Evolutionary conservation across 345 rosid species (phyloP), one percentile per base, ranked within the genome.

Genomic region (Acer negundo): DNA sequence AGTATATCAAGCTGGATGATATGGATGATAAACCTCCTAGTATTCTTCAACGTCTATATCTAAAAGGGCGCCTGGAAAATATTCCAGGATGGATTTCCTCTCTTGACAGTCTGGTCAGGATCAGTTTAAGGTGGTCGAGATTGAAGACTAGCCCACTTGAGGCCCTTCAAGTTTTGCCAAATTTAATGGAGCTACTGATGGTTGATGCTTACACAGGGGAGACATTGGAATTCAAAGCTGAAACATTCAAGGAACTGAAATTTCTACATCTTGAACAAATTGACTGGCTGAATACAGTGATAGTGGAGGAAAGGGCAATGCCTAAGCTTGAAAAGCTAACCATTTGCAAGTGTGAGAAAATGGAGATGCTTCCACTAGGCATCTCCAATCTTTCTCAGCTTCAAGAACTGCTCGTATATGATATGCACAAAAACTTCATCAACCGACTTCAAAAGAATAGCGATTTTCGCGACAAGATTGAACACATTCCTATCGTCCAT

Each of bases 81-180:
- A 19, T 79, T 6, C 78, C 78, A 5, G 38, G 2, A 2, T 79
- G 78, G 82, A 61, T 79, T 8, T n/a, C 62, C 3, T 44, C 47
- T 15, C 69, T 74, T 2, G 13, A 74, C 12, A 49, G 38, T 47
- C 19, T 79, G 3, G 40, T 73, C 23, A 46, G n/a, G 42, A 44
- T 47, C 0, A 5, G 68, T 7, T 61, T 73, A 22, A 22, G 10
- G 15, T 61, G 47, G 64, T 56, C 63, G 12, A 74, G 38, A 62
- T 35, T 68, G 9, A 16, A 17, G 0, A 10, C 24, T 7, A 56
- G 12, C 23, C 69, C 78, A 22, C 31, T 79, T 19, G 17, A 13
- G 0, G 26, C 7, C 4, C 74, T 79, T 8, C 73, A 74, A 22
- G 63, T 19, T 16, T 35, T 74, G 22, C 74, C 78, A 13, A 58